Evolutionary conservation across 495 filamentous ascomycete species (phyloP).

Genomic region (Chlorociboria aeruginascens): DNA sequence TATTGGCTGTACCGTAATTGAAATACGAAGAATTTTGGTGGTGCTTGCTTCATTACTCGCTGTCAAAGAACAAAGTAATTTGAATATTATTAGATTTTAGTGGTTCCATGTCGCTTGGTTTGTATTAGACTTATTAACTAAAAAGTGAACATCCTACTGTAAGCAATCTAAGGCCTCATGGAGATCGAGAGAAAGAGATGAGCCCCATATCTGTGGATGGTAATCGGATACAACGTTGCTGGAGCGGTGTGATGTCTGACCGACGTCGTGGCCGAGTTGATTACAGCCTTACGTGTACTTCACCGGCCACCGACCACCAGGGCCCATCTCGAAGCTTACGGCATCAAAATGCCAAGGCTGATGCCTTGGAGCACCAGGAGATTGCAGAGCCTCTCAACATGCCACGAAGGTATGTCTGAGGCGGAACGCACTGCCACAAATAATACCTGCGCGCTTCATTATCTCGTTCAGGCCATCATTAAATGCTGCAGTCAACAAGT

Average conservation of each 20-base stretch:
- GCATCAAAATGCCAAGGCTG: conserved; percentile 6
- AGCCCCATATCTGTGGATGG: neutral
- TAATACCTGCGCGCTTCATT: too few relatives aligned
- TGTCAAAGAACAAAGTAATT: too few relatives aligned
- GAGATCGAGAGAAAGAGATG: neutral
- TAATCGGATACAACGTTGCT: neutral
- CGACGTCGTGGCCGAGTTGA: neutral
- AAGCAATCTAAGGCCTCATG: too few relatives aligned
- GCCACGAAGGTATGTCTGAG: neutral
- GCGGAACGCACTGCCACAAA: neutral
- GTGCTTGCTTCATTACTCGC: too few relatives aligned
- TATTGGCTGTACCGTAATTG: too few relatives aligned
- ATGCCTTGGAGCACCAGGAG: neutral
- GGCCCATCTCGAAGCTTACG: conserved; percentile 11
- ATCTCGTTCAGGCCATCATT: too few relatives aligned
- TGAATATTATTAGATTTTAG: too few relatives aligned
- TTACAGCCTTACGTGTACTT: neutral
- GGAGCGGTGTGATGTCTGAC: neutral
- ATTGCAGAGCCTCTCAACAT: neutral
- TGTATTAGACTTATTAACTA: too few relatives aligned
- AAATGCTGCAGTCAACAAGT: too few relatives aligned
- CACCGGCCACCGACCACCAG: neutral
- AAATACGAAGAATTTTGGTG: too few relatives aligned
- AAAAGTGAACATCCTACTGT: too few relatives aligned
- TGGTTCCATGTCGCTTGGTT: too few relatives aligned